Base-by-base conservation (phyloP, 192 early-diverging fungal species). In the Dispira simplex region DNA sequence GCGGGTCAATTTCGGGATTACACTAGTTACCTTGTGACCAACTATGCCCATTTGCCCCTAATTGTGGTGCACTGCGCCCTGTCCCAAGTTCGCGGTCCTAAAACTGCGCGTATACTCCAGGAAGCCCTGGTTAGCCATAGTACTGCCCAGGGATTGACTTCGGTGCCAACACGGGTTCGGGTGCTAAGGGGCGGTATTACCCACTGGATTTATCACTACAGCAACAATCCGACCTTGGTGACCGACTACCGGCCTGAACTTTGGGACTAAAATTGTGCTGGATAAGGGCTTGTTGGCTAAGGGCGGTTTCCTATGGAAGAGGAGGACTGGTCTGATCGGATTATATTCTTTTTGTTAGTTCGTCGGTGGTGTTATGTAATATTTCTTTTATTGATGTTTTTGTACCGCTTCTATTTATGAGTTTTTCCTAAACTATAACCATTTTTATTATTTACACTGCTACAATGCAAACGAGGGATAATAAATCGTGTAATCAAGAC, bases 31-130 rank as follows among this genome's bases (percentile, higher is more conserved):
- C 32, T 82, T 32, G 67, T 85, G 59, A 70, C 73, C 16, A 64
- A 83, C 53, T 84, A 85, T 69, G 60, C 62, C 45, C 14, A 66
- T 28, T 80, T 89, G 8, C 88, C 88, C 1, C 63, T 73, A 25
- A 65, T 96, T 4, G 75, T 87, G 65, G 94, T 96, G 64, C 92
- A 94, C 67, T 96, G 93, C 65, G 85, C 89, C 2, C 68, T 91
- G 21, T 93, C 90, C 20, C 91, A 94, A 75, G 80, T 84, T 6
- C 79, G 89, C 52, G 89, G 87, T 4, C 87, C 87, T 64, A 88
- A 85, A 64, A 79, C 79, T 16, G 89, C 89, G 3, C 69, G 75
- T 20, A 79, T 81, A 14, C 89, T 85, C 70, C 68, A 59, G 0
- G 81, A 85, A 32, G 67, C 75, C 4, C 62, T 79, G 39, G 28